Evolutionary conservation across 495 filamentous ascomycete species (phyloP).

Genomic region (Podospora anserina): DNA sequence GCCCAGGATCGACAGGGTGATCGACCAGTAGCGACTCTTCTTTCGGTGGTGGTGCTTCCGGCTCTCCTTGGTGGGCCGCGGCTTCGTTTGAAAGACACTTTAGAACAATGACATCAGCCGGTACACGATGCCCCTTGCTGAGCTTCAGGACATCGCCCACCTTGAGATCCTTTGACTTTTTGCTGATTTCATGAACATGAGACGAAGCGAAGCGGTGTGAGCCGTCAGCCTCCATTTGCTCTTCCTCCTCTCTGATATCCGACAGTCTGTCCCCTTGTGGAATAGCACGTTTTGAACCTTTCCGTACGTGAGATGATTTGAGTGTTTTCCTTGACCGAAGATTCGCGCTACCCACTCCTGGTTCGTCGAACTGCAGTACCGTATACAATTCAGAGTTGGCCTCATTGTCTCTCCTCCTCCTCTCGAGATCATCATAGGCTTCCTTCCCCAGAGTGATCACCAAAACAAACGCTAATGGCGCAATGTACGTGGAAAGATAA

Average conservation of each 20-base stretch:
- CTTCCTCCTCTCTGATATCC: constrained; percentile 53
- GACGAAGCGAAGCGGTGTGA: constrained; percentile 36
- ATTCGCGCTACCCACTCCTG: constrained; percentile 28
- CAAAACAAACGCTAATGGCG: constrained; percentile 87
- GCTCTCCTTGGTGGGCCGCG: constrained; percentile 23
- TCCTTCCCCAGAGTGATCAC: constrained; percentile 92
- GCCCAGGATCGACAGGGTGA: constrained; percentile 28
- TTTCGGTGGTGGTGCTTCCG: constrained; percentile 28
- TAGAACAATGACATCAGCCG: constrained; percentile 90
- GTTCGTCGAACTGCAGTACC: constrained; percentile 65
- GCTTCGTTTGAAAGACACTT: constrained; percentile 73
- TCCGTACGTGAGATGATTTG: constrained; percentile 36
- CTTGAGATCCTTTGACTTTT: constrained; percentile 82
- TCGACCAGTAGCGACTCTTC: constrained; percentile 43
- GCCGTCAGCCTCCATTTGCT: constrained; percentile 47
- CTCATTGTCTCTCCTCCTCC: constrained; percentile 82
- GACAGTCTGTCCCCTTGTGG: constrained; percentile 45
- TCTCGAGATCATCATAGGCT: constrained; percentile 86
- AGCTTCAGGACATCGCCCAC: constrained; percentile 94
- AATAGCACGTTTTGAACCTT: constrained; percentile 30
- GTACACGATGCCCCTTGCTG: constrained; percentile 84
- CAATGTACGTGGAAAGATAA: constrained; percentile 91
- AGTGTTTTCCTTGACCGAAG: constrained; percentile 35
- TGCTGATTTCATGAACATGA: constrained; percentile 59
- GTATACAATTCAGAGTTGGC: constrained; percentile 90